phyloP scores from a whole-genome alignment of 139 green algal species.

The Chlamydomonas asymmetrica region DNA sequence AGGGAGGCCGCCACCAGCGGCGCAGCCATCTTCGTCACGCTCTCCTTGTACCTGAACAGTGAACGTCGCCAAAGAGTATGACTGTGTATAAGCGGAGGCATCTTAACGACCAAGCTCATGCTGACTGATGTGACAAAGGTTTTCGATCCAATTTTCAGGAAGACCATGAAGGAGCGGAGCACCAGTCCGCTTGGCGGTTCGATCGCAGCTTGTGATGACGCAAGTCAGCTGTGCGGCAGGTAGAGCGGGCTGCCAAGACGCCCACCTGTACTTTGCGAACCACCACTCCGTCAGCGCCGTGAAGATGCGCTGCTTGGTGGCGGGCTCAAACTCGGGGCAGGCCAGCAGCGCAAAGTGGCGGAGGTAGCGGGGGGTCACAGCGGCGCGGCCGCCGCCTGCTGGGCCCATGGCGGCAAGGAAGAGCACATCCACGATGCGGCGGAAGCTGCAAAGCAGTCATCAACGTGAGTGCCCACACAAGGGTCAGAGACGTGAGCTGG shows the following conservation, averaged over 20 bases:
- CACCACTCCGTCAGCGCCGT: constrained; percentile 59
- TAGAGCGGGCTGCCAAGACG: no score
- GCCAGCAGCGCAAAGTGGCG: constrained; percentile 63
- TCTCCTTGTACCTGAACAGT: constrained; percentile 18
- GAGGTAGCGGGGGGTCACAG: constrained; percentile 66
- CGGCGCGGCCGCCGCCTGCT: constrained; percentile 65
- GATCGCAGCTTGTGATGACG: no score
- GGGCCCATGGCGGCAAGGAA: constrained; percentile 75
- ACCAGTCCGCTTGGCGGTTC: no score
- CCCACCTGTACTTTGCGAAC: constrained; percentile 39
- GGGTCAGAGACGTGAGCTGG: no score
- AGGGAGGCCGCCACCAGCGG: constrained; percentile 61
- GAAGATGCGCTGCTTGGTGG: constrained; percentile 55
- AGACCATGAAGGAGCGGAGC: no score
- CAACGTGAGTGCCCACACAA: no score
- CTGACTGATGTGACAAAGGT: no score
- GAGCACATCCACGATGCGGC: constrained; percentile 62
- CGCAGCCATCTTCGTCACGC: constrained; percentile 24
- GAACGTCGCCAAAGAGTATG: no score
- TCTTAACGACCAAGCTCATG: no score
- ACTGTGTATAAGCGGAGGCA: no score
- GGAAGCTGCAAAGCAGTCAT: constrained; percentile 44
- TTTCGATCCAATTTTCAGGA: no score
- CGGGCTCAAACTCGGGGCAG: constrained; percentile 50
- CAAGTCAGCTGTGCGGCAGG: no score